Percentiles rank a stretch among this genome's conserved stretches.
Conservation (phyloP, 1,284 basidiomycete genomes). For the Fomitopsis betulina region DNA sequence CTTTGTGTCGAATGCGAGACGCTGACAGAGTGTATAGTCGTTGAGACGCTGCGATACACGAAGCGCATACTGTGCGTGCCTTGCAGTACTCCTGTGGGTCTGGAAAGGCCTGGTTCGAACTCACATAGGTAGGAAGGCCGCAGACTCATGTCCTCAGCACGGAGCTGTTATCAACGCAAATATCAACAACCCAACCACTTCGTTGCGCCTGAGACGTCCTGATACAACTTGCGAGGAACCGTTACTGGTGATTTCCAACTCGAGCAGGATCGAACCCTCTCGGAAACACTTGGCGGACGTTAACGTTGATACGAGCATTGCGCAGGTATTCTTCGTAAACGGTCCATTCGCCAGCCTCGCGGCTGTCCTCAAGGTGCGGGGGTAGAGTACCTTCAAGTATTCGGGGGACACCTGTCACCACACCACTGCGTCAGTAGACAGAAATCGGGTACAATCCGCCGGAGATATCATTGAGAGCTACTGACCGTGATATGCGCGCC, state of each 20-base stretch:
- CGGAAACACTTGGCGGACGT: conserved; percentile 85
- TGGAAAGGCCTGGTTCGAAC: too few relatives aligned
- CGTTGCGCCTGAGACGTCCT: too few relatives aligned
- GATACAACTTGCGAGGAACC: too few relatives aligned
- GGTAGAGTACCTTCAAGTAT: conserved; percentile 80
- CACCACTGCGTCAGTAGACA: background rate
- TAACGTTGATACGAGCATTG: conserved; percentile 80
- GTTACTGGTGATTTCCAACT: background rate
- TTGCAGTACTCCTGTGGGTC: too few relatives aligned
- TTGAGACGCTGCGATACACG: too few relatives aligned
- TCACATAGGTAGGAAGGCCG: too few relatives aligned
- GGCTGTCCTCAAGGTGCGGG: conserved; percentile 42
- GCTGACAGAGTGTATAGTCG: too few relatives aligned
- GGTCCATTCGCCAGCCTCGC: conserved; percentile 39
- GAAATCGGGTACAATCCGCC: background rate
- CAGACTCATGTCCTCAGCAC: too few relatives aligned
- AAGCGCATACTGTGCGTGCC: too few relatives aligned
- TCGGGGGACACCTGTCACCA: conserved; percentile 70
- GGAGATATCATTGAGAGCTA: background rate
- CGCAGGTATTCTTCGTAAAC: conserved; percentile 60
- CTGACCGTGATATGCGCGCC: conserved; percentile 82
- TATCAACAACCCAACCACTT: too few relatives aligned
- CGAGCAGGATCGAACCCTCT: conserved; percentile 52
- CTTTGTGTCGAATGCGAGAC: too few relatives aligned
- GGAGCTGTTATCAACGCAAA: too few relatives aligned